Evolutionary conservation across 129 eudicot species (phyloP).

Genomic region (Chrysanthemum seticuspe): DNA sequence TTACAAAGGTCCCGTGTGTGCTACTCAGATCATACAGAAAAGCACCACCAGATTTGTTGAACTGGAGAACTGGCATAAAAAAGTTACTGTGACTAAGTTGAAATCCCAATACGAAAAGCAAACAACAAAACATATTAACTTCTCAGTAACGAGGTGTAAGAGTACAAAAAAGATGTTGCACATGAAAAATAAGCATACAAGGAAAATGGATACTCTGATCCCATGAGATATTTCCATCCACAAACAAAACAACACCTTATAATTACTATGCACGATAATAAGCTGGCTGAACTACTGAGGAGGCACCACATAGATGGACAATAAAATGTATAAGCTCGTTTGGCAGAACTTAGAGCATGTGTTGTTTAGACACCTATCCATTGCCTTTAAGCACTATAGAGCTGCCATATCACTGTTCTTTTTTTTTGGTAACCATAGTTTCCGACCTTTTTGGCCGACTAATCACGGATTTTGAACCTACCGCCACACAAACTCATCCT

Average conservation of each 20-base stretch:
- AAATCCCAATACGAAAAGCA: conserved; percentile 3
- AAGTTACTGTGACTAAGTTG: conserved; percentile 18
- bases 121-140: not conserved
- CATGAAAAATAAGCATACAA: conserved; percentile 8
- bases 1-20: conserved; percentile 87
- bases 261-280: too few species aligned
- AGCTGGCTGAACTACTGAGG: not conserved
- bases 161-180: not conserved
- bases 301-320: not conserved
- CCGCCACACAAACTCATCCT: too few species aligned
- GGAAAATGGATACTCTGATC: not conserved
- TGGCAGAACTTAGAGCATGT: not conserved
- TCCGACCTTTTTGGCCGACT: too few species aligned
- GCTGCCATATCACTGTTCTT: too few species aligned
- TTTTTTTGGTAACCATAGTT: not conserved
- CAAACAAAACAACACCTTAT: too few species aligned
- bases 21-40: conserved; percentile 90
- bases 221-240: too few species aligned
- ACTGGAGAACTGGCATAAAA: conserved; percentile 73
- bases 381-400: not conserved
- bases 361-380: not conserved
- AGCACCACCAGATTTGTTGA: conserved; percentile 75
- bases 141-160: not conserved
- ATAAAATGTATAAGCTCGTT: not conserved
- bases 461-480: too few species aligned